phyloP scores from a whole-genome alignment of 257 asterid genomes.

The Capsicum rhomboideum region DNA sequence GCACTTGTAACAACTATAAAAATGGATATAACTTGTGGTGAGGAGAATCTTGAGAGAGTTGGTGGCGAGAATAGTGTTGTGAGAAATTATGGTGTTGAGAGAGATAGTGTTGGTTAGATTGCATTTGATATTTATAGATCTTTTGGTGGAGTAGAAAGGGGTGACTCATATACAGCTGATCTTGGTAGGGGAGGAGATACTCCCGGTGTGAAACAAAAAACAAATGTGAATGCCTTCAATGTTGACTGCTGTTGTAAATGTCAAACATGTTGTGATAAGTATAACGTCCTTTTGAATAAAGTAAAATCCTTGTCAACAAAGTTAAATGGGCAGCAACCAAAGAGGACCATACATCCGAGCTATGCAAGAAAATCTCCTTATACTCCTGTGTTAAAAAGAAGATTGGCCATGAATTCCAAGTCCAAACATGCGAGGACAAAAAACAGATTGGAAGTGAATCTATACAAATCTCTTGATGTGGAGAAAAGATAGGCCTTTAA shows the following conservation, averaged over 20 bases:
- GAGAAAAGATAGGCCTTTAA: too few relatives aligned
- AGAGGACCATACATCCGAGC: not conserved
- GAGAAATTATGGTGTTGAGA: not conserved
- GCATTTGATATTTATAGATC: not conserved
- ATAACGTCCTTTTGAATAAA: not conserved
- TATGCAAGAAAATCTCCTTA: not conserved
- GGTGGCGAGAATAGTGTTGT: not conserved
- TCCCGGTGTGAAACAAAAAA: not conserved
- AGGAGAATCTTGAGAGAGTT: too few relatives aligned
- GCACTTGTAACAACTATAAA: not conserved
- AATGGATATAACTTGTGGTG: not conserved
- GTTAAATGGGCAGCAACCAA: not conserved
- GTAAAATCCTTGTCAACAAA: not conserved
- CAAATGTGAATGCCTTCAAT: not conserved
- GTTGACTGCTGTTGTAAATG: not conserved
- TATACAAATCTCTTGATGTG: too few relatives aligned
- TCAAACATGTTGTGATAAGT: not conserved
- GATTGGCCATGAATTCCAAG: too few relatives aligned
- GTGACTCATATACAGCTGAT: not conserved
- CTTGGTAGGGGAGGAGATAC: not conserved
- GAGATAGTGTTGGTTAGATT: not conserved
- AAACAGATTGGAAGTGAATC: too few relatives aligned
- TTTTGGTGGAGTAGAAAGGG: not conserved
- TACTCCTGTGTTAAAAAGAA: too few relatives aligned
- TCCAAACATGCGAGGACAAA: too few relatives aligned